Percentiles rank a stretch among this genome's conserved stretches.
Conservation (phyloP, 106 monocot genomes). For the Apostasia shenzhenica region DNA sequence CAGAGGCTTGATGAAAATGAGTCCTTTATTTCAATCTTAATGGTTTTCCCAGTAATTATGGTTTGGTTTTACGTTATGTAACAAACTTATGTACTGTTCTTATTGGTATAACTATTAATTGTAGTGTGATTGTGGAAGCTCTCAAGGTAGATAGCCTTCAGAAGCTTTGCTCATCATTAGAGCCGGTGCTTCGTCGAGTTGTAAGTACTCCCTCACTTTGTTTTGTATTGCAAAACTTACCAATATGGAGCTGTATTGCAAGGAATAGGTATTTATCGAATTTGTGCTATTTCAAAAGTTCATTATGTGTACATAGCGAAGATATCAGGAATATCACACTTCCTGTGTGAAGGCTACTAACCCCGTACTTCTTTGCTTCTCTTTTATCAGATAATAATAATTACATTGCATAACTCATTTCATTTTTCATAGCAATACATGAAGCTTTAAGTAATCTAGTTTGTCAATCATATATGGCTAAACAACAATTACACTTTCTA, state of each 20-base stretch:
- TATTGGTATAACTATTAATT: neutral
- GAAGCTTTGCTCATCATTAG: conserved; percentile 45
- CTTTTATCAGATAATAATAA: no score
- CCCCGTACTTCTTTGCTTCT: no score
- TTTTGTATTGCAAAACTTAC: neutral
- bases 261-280: neutral
- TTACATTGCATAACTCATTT: no score
- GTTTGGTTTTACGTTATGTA: neutral
- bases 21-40: neutral
- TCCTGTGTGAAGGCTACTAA: neutral
- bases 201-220: conserved; percentile 17
- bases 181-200: conserved; percentile 47
- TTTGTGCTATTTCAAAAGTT: neutral
- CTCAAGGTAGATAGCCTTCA: conserved; percentile 42
- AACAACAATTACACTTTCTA: no score
- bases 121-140: conserved; percentile 42
- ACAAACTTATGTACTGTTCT: neutral
- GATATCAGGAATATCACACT: no score
- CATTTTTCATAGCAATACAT: no score
- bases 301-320: neutral
- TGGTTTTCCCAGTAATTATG: neutral
- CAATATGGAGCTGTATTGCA: neutral
- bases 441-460: no score
- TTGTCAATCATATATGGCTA: no score
- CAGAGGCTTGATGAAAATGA: neutral